phyloP scores from a whole-genome alignment of 2,329 filamentous ascomycete species.

The Leptographium flavum region DNA sequence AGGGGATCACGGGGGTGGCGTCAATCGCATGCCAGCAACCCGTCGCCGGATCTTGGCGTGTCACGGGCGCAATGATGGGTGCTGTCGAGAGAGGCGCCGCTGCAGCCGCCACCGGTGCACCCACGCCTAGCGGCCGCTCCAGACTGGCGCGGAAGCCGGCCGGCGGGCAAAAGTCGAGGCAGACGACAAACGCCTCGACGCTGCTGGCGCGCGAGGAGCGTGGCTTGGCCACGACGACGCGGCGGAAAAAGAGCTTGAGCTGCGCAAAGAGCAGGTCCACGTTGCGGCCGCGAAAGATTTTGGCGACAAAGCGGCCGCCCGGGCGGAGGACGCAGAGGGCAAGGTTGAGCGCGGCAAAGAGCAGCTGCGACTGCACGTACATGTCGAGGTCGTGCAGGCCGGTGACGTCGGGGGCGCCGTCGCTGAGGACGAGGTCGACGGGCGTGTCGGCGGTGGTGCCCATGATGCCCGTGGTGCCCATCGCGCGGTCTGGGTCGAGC shows the following conservation, averaged over 20 bases:
- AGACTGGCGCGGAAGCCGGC: conserved; percentile 60
- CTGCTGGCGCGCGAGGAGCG: conserved; percentile 90
- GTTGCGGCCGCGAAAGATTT: conserved; percentile 90
- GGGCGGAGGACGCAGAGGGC: conserved; percentile 76
- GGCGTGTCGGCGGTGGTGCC: conserved; percentile 49
- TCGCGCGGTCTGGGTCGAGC: conserved; percentile 50
- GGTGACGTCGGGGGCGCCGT: conserved; percentile 92
- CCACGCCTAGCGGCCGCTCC: conserved; percentile 57
- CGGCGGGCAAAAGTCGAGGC: conserved; percentile 75
- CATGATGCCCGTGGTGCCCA: no score
- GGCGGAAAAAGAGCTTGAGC: conserved; percentile 77
- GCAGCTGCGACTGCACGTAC: conserved; percentile 89
- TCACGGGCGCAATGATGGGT: conserved; percentile 21
- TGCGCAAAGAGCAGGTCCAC: conserved; percentile 94
- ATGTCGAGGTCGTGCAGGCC: conserved; percentile 95
- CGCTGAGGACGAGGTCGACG: conserved; percentile 87
- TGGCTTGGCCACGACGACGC: conserved; percentile 84
- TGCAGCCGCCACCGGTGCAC: conserved; percentile 8
- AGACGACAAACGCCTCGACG: conserved; percentile 93
- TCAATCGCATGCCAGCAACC: no score
- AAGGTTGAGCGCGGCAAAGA: conserved; percentile 87
- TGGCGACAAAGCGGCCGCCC: conserved; percentile 92
- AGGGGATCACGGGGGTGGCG: no score
- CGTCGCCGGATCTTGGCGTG: conserved; percentile 30
- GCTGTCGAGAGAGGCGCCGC: not conserved